Conservation (phyloP, 805 yeast species). For the Spathaspora arborariae region DNA sequence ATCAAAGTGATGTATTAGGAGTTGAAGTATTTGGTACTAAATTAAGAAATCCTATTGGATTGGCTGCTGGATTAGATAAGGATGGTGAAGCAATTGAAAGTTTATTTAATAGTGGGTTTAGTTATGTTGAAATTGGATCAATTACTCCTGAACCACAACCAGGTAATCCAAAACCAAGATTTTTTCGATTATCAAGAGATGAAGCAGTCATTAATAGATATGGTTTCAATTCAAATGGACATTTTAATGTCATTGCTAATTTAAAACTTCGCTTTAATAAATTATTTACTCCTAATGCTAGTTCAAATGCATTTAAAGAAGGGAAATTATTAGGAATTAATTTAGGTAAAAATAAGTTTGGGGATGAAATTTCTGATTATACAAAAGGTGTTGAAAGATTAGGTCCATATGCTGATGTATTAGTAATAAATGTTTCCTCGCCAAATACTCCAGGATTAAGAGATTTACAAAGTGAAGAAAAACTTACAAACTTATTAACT, state of each 20-base stretch:
- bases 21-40: slow-evolving; percentile 65
- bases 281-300: slow-evolving; percentile 18
- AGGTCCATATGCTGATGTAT: slow-evolving; percentile 82
- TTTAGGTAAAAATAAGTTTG: slow-evolving; percentile 87
- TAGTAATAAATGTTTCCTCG: slow-evolving; percentile 88
- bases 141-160: slow-evolving; percentile 91
- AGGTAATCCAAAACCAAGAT: slow-evolving; percentile 91
- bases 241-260: slow-evolving; percentile 65
- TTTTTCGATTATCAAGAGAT: slow-evolving; percentile 80
- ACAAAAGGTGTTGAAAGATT: slow-evolving; percentile 77
- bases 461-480: slow-evolving; percentile 74
- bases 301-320: slow-evolving; percentile 51
- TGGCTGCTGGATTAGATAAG: slow-evolving; percentile 96
- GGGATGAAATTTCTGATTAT: slow-evolving; percentile 87
- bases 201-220: slow-evolving; percentile 91
- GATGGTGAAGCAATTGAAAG: slow-evolving; percentile 89
- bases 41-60: slow-evolving; percentile 76
- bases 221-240: slow-evolving; percentile 93
- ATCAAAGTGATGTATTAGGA: slow-evolving; percentile 33
- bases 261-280: slow-evolving; percentile 59
- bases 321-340: slow-evolving; percentile 75
- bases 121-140: slow-evolving; percentile 90
- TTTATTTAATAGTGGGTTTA: slow-evolving; percentile 72
- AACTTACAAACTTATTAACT: slow-evolving; percentile 62
- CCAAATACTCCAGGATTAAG: slow-evolving; percentile 97